phyloP scores from a whole-genome alignment of 2,329 filamentous ascomycete species.

The Xylaria hypoxylon region DNA sequence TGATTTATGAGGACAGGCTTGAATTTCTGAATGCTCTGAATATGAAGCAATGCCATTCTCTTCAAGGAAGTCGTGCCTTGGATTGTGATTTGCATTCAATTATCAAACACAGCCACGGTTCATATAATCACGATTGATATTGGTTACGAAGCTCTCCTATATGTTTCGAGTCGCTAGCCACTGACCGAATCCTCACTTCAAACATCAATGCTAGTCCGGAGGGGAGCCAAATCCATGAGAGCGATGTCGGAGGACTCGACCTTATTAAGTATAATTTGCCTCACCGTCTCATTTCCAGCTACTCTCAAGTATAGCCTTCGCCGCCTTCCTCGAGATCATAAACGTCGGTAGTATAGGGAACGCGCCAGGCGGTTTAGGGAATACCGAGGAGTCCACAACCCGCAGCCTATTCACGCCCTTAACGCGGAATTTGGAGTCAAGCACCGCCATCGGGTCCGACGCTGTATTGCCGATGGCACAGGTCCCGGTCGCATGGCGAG shows the following conservation, averaged over 20 bases:
- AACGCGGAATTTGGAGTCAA: slow-evolving; percentile 64
- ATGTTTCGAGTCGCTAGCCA: neutral
- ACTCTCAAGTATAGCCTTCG: slow-evolving; percentile 43
- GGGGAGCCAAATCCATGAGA: neutral
- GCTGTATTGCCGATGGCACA: slow-evolving; percentile 50
- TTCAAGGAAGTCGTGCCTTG: neutral
- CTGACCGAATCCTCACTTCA: neutral
- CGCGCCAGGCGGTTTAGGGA: slow-evolving; percentile 60
- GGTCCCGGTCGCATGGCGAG: slow-evolving; percentile 44
- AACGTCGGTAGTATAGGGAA: slow-evolving; percentile 47
- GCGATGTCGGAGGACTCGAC: neutral
- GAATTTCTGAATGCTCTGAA: neutral
- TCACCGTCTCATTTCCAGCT: neutral
- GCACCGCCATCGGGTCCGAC: slow-evolving; percentile 62
- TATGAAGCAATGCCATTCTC: slow-evolving; percentile 7
- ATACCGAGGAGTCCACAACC: slow-evolving; percentile 67
- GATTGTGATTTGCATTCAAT: neutral
- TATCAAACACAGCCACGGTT: neutral
- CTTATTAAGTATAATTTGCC: too few species aligned
- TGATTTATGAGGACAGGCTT: neutral
- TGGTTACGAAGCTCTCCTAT: neutral
- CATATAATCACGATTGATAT: neutral
- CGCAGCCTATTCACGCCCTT: slow-evolving; percentile 62
- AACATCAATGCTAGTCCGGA: neutral
- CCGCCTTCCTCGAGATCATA: slow-evolving; percentile 48